Percentiles rank a stretch among this genome's conserved stretches.
Conservation (phyloP, 2,329 filamentous ascomycete species). For the Tolypocladium album region DNA sequence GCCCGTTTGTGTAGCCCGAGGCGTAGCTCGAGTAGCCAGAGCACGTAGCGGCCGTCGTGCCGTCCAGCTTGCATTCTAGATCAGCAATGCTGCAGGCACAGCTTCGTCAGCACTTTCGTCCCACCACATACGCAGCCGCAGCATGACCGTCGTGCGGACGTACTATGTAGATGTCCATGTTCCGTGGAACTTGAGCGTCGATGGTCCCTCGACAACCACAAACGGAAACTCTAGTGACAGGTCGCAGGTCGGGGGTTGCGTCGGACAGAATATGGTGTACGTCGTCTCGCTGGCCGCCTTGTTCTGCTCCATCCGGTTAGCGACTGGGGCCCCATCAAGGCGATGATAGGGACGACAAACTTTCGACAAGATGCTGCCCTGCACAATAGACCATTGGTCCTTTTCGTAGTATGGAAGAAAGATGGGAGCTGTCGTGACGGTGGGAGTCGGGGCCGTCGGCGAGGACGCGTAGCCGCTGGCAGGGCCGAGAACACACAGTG, state of each 20-base stretch:
- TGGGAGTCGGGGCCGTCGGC: conserved; percentile 5
- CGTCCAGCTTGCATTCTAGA: conserved; percentile 30
- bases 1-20: conserved; percentile 25
- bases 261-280: conserved; percentile 38
- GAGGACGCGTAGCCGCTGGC: conserved; percentile 8
- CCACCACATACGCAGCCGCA: not conserved
- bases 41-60: conserved; percentile 33
- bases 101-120: not conserved
- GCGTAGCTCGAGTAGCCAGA: conserved; percentile 36
- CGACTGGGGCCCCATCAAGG: not conserved
- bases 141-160: conserved; percentile 5
- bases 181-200: conserved; percentile 32
- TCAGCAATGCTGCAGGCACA: conserved; percentile 26
- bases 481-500: conserved; percentile 9
- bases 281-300: conserved; percentile 24
- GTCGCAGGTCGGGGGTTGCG: conserved; percentile 28
- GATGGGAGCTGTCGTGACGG: conserved; percentile 31
- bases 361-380: conserved; percentile 33
- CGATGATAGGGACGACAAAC: conserved; percentile 16
- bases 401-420: conserved; percentile 32
- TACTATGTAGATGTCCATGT: conserved; percentile 32
- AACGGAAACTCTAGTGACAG: conserved; percentile 36
- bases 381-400: conserved; percentile 31
- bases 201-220: conserved; percentile 32
- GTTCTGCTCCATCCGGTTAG: conserved; percentile 17